Conservation (phyloP, 1,139 yeast genomes). For the Sugiyamaella novakii region DNA sequence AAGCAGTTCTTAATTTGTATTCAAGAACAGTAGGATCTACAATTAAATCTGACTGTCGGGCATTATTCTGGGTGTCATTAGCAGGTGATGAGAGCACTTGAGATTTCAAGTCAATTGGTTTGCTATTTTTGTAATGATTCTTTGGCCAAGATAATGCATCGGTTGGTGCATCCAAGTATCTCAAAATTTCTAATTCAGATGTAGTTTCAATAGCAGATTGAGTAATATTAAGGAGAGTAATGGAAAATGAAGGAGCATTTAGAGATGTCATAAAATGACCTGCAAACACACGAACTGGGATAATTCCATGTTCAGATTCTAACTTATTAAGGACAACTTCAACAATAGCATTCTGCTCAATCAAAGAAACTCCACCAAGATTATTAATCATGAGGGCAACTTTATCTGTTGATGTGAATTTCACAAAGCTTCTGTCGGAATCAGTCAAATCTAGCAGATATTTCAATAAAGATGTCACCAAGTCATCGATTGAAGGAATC, state of each 20-base stretch:
- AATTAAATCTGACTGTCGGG: conserved; percentile 33
- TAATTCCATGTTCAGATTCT: conserved; percentile 43
- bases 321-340: conserved; percentile 44
- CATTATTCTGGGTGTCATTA: conserved; percentile 6
- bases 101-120: conserved; percentile 23
- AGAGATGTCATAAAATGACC: conserved; percentile 56
- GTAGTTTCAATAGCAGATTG: conserved; percentile 40
- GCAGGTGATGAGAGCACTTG: conserved; percentile 16
- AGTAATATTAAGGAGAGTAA: conserved; percentile 51
- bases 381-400: conserved; percentile 53
- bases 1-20: conserved; percentile 43
- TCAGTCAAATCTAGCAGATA: conserved; percentile 46
- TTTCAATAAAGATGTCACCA: conserved; percentile 46
- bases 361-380: conserved; percentile 54
- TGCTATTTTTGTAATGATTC: conserved; percentile 23
- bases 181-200: conserved; percentile 36
- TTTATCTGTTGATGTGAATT: conserved; percentile 43
- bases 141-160: conserved; percentile 48
- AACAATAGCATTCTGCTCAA: conserved; percentile 49
- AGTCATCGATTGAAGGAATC: conserved; percentile 49
- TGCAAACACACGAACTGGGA: conserved; percentile 48
- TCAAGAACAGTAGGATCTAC: conserved; percentile 44
- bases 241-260: conserved; percentile 55
- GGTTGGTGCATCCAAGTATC: conserved; percentile 46
- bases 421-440: conserved; percentile 49